Base-by-base conservation (phyloP, 345 rosid genomes). In the Carallia brachiata region DNA sequence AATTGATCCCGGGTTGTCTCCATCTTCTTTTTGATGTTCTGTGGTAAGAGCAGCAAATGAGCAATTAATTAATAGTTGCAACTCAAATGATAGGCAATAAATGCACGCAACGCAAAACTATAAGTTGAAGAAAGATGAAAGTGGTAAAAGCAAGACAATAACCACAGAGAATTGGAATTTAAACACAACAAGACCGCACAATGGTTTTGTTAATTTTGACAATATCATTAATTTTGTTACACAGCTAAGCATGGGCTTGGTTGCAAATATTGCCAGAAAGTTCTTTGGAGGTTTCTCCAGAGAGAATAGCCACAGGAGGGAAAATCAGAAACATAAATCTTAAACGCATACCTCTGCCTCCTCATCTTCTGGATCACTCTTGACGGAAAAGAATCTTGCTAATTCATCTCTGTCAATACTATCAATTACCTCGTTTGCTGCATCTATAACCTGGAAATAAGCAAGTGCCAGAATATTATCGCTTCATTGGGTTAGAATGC, bases 351-450 rank as follows among this genome's bases (percentile, higher is more conserved):
- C 99, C 93, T 95, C 91, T 71, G 91, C 86, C 40, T 90, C 98
- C 55, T 87, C 97, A 67, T 95, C 99, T 74, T 95, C 97, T 47
- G 94, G 96, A 70, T 92, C 99, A 83, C 63, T 79, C 83, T 84
- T 95, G 62, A 84, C 78, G 37, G 83, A 79, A 77, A 88, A 84
- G 79, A 71, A 87, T 71, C 79, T 92, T 70, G 88, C 90, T 71
- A 95, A 70, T 77, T 95, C 96, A 31, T 90, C 97, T 75, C 50
- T 76, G 79, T 92, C 88, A 67, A 92, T 84, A 77, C 98, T 95
- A 72, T 80, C 69, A 71, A 90, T 75, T 60, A 90, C 90, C 55
- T 89, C 97, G 58, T 92, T 80, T 56, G 96, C 98, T 61, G 92
- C 94, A 72, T 54, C 65, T 48, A 95, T 81, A 78, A 95, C 83